Conservation (phyloP, 2,329 filamentous ascomycete genomes). For the Cryphonectria carpinicola region DNA sequence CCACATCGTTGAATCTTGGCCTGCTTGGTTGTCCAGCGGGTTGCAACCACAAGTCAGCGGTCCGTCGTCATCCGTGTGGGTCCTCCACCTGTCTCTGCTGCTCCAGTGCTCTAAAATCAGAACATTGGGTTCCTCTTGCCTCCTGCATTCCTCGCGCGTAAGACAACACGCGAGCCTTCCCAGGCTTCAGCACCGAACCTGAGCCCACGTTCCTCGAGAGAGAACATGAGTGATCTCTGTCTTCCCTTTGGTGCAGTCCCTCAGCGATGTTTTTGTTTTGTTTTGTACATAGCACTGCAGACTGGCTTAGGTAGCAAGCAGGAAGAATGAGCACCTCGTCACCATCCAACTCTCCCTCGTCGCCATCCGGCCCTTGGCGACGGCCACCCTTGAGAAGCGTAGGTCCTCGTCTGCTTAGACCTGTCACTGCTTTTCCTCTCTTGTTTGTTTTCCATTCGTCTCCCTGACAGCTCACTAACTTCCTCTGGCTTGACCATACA, state of each 20-base stretch:
- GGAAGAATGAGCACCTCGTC: slow-evolving; percentile 41
- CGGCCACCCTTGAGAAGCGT: slow-evolving; percentile 53
- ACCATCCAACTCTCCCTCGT: slow-evolving; percentile 15
- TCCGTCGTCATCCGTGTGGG: slow-evolving; percentile 8
- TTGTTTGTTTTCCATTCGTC: not conserved
- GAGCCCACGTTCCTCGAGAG: slow-evolving; percentile 9
- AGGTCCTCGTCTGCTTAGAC: slow-evolving; percentile 31
- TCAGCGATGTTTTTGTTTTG: slow-evolving; percentile 19
- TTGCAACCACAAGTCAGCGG: not conserved
- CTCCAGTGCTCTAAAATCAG: slow-evolving; percentile 3
- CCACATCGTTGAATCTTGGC: not conserved
- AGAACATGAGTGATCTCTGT: slow-evolving; percentile 20
- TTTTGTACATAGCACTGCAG: not conserved
- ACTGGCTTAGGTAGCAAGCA: slow-evolving; percentile 20
- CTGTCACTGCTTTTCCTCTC: not conserved
- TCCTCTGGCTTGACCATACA: slow-evolving; percentile 9
- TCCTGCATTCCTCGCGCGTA: slow-evolving; percentile 1
- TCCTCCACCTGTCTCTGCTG: not conserved
- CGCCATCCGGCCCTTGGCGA: slow-evolving; percentile 19
- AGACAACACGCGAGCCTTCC: not conserved
- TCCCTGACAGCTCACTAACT: not conserved
- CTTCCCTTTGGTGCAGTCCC: not conserved
- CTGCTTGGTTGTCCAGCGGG: not conserved
- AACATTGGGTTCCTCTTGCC: not conserved
- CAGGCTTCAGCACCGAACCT: slow-evolving; percentile 11